Base-by-base conservation (phyloP, 257 asterid genomes). In the Lantana camara region DNA sequence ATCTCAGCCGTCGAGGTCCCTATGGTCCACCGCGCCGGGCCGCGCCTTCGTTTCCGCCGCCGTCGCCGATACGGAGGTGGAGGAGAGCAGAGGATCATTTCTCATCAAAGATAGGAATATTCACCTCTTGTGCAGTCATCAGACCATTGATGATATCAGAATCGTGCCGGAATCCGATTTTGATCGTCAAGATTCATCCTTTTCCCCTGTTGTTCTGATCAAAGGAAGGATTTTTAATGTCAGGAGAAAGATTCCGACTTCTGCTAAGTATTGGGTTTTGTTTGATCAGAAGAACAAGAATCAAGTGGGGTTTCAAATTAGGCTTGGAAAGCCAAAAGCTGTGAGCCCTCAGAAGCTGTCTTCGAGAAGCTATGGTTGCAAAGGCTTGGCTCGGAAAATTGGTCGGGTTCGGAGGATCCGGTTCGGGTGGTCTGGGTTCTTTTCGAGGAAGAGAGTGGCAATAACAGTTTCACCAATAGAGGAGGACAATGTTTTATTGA, bases 21-120 rank as follows among this genome's bases (percentile, higher is more conserved):
- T 87, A 53, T 89, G 96, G 95, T 73, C 93, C 29, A 87, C 97
- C 3, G 58, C 83, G 2, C 91, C 98, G 15, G 97, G 98, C 60
- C 87, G 85, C 71, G 86, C 97, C 57, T 92, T 92, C 73, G 69
- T 92, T 8, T 87, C 97, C 19, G 93, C 96, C 1, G 95, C 95
- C 8, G 80, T 75, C 45, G 95, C 81, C 21, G 96, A 85, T 67
- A 86, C 97, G 12, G 95, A 89, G 73, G 87, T 92, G 32, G 88
- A 85, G 57, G 98, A 92, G 71, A 87, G 98, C 83, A 85, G 98
- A 21, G 98, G 98, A 35, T 92, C 98, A 21, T 89, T 92, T 64
- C 73, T 79, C 55, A 76, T 92, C 64, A 85, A 80, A 34, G 97
- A 92, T 67, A 80, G 51, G 40, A 37, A 74, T 27, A 76, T 85